Evolutionary conservation across 371 early-diverging fungal genomes (phyloP).

Genomic region (Apophysomyces trapeziformis): DNA sequence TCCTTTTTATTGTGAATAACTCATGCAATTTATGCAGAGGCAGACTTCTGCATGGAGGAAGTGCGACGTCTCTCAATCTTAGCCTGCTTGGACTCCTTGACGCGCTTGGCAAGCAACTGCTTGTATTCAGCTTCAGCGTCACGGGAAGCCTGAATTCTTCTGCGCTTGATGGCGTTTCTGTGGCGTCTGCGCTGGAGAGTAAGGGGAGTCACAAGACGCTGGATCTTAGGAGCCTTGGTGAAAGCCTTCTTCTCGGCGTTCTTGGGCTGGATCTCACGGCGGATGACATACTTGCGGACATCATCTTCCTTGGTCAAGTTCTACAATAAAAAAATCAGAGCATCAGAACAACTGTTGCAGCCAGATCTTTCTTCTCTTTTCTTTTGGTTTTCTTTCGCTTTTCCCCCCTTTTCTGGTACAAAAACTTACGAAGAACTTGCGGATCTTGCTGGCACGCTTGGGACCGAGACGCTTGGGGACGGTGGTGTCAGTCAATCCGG

Average conservation of each 20-base stretch:
- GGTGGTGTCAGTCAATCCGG: slow-evolving; percentile 95
- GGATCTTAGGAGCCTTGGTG: slow-evolving; percentile 97
- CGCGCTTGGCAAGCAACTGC: slow-evolving; percentile 88
- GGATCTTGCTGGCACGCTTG: slow-evolving; percentile 98
- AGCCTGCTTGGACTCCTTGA: slow-evolving; percentile 85
- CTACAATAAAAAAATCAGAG: slow-evolving; percentile 22
- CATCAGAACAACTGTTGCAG: too few relatives aligned
- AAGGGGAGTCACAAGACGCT: slow-evolving; percentile 95
- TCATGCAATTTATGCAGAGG: slow-evolving; percentile 49
- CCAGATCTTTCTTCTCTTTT: too few relatives aligned
- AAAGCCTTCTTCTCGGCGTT: slow-evolving; percentile 87
- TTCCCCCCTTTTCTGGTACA: not conserved
- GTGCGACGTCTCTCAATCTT: slow-evolving; percentile 70
- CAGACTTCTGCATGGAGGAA: slow-evolving; percentile 62
- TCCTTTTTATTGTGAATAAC: slow-evolving; percentile 10
- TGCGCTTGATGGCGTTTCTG: slow-evolving; percentile 82
- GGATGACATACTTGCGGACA: slow-evolving; percentile 97
- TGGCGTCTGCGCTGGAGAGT: slow-evolving; percentile 93
- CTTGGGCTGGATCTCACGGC: slow-evolving; percentile 91
- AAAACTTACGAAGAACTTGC: slow-evolving; percentile 90
- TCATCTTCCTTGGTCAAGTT: slow-evolving; percentile 95
- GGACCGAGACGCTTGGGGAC: slow-evolving; percentile 97
- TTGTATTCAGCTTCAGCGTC: slow-evolving; percentile 93
- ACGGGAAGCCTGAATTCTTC: slow-evolving; percentile 76
- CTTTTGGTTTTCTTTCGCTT: too few relatives aligned